These are phyloP conservation scores for Acanthochlamys bracteata DNA, from an alignment of 106 monocot species.

Conservation along the genomic window DNA sequence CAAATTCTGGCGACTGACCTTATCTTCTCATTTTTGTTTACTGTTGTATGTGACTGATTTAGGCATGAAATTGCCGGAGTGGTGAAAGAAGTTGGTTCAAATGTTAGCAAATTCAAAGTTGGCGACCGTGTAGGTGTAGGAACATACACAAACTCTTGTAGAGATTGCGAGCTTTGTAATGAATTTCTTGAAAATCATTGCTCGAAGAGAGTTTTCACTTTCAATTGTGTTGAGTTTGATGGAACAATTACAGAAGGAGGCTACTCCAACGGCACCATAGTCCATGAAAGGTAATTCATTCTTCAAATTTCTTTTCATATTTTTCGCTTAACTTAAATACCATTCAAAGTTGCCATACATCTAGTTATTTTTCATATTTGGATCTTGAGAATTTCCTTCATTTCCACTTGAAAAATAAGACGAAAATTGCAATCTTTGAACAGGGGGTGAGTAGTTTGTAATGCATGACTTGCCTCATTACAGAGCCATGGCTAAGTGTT, in stretches of 20 bases:
- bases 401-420: not conserved
- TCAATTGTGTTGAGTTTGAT: slow-evolving; percentile 57
- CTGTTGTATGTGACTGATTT: slow-evolving; percentile 3
- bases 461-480: too few relatives aligned
- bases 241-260: slow-evolving; percentile 86
- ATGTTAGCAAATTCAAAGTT: slow-evolving; percentile 52
- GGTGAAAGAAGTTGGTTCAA: slow-evolving; percentile 28
- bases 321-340: not conserved
- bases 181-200: slow-evolving; percentile 49
- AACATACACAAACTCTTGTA: slow-evolving; percentile 71
- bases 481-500: too few relatives aligned
- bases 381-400: not conserved
- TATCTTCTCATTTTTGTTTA: not conserved
- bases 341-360: not conserved
- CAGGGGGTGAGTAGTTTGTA: too few relatives aligned
- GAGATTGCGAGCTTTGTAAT: slow-evolving; percentile 64
- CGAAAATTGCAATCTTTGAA: not conserved
- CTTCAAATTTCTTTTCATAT: not conserved
- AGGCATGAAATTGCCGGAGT: slow-evolving; percentile 68
- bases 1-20: not conserved
- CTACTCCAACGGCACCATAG: slow-evolving; percentile 70
- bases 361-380: not conserved
- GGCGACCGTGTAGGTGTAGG: slow-evolving; percentile 84
- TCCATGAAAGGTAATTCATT: slow-evolving; percentile 61
- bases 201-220: slow-evolving; percentile 29